These are phyloP conservation scores for Corniculantispora saksenae DNA, from an alignment of 2,329 filamentous ascomycete species.

Conservation along the genomic window DNA sequence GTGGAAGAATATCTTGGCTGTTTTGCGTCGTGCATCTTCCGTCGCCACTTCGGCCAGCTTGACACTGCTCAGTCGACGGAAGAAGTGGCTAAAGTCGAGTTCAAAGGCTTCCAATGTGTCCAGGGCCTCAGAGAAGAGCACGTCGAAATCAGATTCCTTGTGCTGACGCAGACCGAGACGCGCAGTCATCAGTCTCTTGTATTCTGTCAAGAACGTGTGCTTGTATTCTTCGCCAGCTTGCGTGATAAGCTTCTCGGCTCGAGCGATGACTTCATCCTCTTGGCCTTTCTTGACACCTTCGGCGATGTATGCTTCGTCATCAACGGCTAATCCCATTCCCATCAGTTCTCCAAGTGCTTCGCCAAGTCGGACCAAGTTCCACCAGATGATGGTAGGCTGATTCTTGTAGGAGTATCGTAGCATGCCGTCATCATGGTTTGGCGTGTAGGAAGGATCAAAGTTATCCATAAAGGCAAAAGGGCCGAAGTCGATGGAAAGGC, in stretches of 20 bases:
- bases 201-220: constrained; percentile 82
- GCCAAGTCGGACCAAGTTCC: constrained; percentile 91
- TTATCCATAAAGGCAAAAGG: constrained; percentile 98
- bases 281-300: constrained; percentile 68
- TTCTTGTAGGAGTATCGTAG: constrained; percentile 90
- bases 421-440: constrained; percentile 91
- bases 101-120: constrained; percentile 80
- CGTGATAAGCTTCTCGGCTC: constrained; percentile 82
- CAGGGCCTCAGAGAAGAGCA: constrained; percentile 77
- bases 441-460: constrained; percentile 92
- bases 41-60: constrained; percentile 64
- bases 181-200: constrained; percentile 79
- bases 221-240: constrained; percentile 86
- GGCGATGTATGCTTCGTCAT: constrained; percentile 69
- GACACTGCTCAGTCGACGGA: constrained; percentile 73
- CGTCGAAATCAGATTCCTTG: constrained; percentile 74
- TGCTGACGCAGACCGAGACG: constrained; percentile 74
- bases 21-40: constrained; percentile 61
- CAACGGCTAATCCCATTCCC: constrained; percentile 71
- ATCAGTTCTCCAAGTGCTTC: constrained; percentile 88
- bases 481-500: constrained; percentile 89
- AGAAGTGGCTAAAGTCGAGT: constrained; percentile 93
- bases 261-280: constrained; percentile 68
- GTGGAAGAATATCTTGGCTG: constrained; percentile 77
- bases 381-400: constrained; percentile 96